Evolutionary conservation across 139 green algal species (phyloP), one percentile per base, ranked within the genome.

Genomic region (Chlamydomonas schloesseri): DNA sequence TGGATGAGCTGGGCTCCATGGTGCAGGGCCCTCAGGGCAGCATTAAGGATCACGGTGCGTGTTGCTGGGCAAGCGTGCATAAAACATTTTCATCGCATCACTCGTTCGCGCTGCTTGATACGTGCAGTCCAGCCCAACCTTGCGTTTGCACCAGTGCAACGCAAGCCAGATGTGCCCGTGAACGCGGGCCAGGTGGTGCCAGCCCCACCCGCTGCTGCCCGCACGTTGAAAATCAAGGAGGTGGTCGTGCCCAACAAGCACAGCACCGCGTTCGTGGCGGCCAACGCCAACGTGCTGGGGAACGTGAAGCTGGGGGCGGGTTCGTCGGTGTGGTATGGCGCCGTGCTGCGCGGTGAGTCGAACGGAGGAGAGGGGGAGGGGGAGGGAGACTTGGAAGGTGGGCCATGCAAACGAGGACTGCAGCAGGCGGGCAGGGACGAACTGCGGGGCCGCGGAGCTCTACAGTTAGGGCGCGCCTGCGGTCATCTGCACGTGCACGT

Each of bases 251-350:
- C 96, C 0, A 53, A 67, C n/a, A 94, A 97, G 67, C 93, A 79
- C 26, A 69, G 88, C 26, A 73, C 89, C 23, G 91, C 93, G 20
- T 98, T 98, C 89, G 94, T 99, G 13, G 97, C 97, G 0, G 95
- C 95, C 10, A 98, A 96, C 73, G 97, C 97, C 5, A 96, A 89
- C 11, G 89, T 99, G 29, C 93, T 99, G 29, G 97, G 97, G n/a
- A 93, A 98, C 79, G 97, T 99, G 8, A 96, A 89, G 18, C 84
- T 99, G 24, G 95, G 96, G 36, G 89, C 93, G 21, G 89, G 91
- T 14, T 93, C 92, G 0, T 97, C 94, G 9, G 91, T 99, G 15
- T 99, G 96, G 96, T 99, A 99, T 88, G 95, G 95, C 3, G 93
- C 95, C 3, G 91, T 99, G 0, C 74, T 99, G 28, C 79, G 97